Conservation (phyloP, 2,329 filamentous ascomycete genomes). For the Talaromyces islandicus region DNA sequence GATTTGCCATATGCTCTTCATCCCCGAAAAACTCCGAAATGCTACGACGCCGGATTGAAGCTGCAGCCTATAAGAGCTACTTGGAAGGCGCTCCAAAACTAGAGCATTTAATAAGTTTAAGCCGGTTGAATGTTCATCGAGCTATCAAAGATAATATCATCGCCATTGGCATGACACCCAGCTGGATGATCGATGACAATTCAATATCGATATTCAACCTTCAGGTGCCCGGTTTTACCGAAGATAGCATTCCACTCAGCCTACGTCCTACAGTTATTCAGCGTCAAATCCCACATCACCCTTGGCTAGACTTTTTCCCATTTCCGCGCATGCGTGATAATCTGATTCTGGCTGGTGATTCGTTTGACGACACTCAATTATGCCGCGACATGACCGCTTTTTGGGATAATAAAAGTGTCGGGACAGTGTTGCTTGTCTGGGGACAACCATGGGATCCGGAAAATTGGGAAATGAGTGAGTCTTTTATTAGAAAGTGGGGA, state of each 20-base stretch:
- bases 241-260: neutral
- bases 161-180: neutral
- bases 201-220: slow-evolving; percentile 2
- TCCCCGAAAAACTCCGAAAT: neutral
- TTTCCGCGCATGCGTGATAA: slow-evolving; percentile 3
- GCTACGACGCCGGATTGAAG: neutral
- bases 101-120: neutral
- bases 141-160: neutral
- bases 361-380: slow-evolving; percentile 12
- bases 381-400: slow-evolving; percentile 13
- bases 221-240: neutral
- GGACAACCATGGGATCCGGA: slow-evolving; percentile 21
- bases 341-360: slow-evolving; percentile 10
- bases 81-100: neutral
- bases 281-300: slow-evolving; percentile 1
- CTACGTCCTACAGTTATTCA: slow-evolving; percentile 3
- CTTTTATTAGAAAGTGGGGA: slow-evolving; percentile 22
- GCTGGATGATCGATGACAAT: neutral
- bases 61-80: neutral
- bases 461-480: slow-evolving; percentile 21
- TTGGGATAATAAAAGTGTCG: neutral
- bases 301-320: slow-evolving; percentile 5
- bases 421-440: slow-evolving; percentile 20
- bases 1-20: neutral
- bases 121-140: neutral